Percentiles rank a stretch among this genome's conserved stretches.
phyloP scores from a whole-genome alignment of 768 basidiomycete genomes.

The Termitomyces sp. region DNA sequence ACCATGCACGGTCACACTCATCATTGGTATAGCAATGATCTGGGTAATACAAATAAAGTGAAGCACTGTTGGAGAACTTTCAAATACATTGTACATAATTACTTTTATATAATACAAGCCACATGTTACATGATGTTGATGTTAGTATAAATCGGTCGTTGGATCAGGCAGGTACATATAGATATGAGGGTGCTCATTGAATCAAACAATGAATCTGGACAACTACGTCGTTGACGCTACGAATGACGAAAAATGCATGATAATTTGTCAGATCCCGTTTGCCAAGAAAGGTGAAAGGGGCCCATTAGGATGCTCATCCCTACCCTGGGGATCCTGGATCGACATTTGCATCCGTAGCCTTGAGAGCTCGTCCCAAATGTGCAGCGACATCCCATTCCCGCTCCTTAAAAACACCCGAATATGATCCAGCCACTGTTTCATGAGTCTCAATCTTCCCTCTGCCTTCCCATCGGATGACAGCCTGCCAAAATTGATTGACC shows the following conservation, averaged over 20 bases:
- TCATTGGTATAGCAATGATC: no score
- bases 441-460: slow-evolving; percentile 33
- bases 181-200: no score
- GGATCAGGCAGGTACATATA: no score
- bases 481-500: slow-evolving; percentile 18
- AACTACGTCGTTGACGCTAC: background rate
- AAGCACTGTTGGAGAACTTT: no score
- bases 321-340: slow-evolving; percentile 7
- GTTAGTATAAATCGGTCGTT: no score
- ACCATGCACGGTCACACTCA: no score
- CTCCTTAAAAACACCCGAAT: slow-evolving; percentile 40
- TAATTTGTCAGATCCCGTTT: background rate
- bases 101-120: no score
- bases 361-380: slow-evolving; percentile 44
- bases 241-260: background rate
- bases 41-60: no score
- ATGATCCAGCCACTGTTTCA: slow-evolving; percentile 46
- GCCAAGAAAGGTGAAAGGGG: slow-evolving; percentile 18
- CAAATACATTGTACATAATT: no score
- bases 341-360: slow-evolving; percentile 26
- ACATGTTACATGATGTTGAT: no score
- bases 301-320: slow-evolving; percentile 14
- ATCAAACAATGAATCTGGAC: no score
- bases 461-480: background rate
- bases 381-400: slow-evolving; percentile 32